Evolutionary conservation across 257 asterid genomes (phyloP).

Genomic region (Capsicum baccatum): DNA sequence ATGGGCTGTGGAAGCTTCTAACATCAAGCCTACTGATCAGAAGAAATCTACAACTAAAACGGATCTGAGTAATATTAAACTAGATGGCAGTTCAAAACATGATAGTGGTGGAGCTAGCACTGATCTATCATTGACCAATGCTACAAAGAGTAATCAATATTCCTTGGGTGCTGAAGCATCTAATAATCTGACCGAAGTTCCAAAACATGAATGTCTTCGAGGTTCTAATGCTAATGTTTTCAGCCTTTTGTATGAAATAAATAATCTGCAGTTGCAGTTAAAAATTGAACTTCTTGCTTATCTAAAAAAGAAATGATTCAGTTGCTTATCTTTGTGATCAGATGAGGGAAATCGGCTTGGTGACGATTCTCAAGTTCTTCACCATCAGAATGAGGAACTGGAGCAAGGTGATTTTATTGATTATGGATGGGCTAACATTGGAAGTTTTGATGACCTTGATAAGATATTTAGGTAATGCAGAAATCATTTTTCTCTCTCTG

Average conservation of each 20-base stretch:
- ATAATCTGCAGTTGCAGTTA: constrained; percentile 16
- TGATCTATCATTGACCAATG: constrained; percentile 49
- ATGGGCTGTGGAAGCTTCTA: constrained; percentile 47
- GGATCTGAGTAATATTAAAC: constrained; percentile 40
- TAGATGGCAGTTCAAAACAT: constrained; percentile 48
- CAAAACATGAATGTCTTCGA: constrained; percentile 40
- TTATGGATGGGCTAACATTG: constrained; percentile 86
- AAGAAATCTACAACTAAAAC: constrained; percentile 47
- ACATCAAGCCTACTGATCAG: constrained; percentile 46
- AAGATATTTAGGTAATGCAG: constrained; percentile 78
- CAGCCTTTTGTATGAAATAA: not conserved
- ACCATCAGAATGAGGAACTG: constrained; percentile 55
- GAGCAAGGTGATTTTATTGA: constrained; percentile 74
- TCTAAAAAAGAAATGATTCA: constrained; percentile 6
- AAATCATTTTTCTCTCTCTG: constrained; percentile 7
- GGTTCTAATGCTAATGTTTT: constrained; percentile 43
- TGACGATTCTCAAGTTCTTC: constrained; percentile 60
- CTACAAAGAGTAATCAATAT: constrained; percentile 45
- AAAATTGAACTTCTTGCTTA: not conserved
- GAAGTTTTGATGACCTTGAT: constrained; percentile 94
- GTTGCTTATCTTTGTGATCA: constrained; percentile 40
- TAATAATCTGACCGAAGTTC: constrained; percentile 40
- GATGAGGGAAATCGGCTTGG: constrained; percentile 49
- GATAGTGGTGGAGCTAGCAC: constrained; percentile 42
- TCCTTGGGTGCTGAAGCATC: constrained; percentile 42